A percentile compares a stretch with the other conserved stretches of the same genome.
phyloP scores from a whole-genome alignment of 192 early-diverging fungal species.

The Entomortierella chlamydospora region DNA sequence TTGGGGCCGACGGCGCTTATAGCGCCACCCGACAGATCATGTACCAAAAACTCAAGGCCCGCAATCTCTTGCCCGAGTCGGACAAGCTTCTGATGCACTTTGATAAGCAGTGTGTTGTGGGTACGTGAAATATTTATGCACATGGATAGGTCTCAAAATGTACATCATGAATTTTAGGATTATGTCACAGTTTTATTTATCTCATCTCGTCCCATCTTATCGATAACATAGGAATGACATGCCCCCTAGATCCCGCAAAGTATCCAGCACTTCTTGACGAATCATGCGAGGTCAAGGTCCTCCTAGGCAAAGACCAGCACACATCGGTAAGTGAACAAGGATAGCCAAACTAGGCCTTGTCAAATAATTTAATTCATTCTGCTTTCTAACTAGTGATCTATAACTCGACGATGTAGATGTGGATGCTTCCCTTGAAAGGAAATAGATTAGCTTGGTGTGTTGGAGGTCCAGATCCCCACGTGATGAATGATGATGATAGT shows the following conservation, averaged over 20 bases:
- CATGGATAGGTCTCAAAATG: no score
- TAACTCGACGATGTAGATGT: constrained; percentile 26
- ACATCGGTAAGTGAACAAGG: constrained; percentile 36
- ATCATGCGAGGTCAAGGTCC: constrained; percentile 48
- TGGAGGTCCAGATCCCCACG: constrained; percentile 47
- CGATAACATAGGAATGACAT: constrained; percentile 36
- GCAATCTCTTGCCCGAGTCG: constrained; percentile 23
- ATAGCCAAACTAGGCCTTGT: background rate
- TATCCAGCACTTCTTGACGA: constrained; percentile 44
- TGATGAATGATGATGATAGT: constrained; percentile 6
- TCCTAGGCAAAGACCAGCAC: constrained; percentile 50
- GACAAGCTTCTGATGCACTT: constrained; percentile 40
- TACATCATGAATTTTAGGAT: no score
- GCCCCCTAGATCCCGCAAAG: constrained; percentile 40
- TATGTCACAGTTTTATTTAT: no score
- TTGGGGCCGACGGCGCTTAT: constrained; percentile 50
- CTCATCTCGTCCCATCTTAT: no score
- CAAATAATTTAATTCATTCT: no score
- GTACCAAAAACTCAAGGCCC: constrained; percentile 28
- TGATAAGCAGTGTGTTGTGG: constrained; percentile 52
- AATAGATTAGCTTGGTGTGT: constrained; percentile 54
- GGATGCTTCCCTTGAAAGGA: constrained; percentile 49
- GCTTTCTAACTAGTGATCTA: no score
- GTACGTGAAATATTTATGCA: constrained; percentile 22
- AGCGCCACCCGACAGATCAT: constrained; percentile 47